These are phyloP conservation scores for Groenewaldozyma tartarivorans DNA, from an alignment of 805 yeast genomes.

Conservation along the genomic window DNA sequence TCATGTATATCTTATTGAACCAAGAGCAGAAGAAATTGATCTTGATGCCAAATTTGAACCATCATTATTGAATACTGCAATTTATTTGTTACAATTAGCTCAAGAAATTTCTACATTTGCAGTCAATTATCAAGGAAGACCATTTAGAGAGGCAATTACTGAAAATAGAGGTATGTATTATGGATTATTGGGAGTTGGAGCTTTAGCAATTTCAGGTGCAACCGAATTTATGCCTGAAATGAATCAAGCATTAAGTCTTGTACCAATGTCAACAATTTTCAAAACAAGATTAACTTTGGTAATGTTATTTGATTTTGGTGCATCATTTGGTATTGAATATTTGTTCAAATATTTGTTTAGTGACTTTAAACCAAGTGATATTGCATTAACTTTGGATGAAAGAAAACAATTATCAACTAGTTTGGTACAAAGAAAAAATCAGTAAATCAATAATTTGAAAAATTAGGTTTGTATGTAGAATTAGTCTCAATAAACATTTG, in stretches of 20 bases:
- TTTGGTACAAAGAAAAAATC: constrained; percentile 16
- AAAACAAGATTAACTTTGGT: constrained; percentile 66
- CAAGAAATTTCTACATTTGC: constrained; percentile 98
- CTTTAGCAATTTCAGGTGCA: constrained; percentile 79
- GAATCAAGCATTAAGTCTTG: constrained; percentile 86
- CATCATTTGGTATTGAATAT: constrained; percentile 68
- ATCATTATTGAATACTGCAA: constrained; percentile 89
- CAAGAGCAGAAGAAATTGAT: constrained; percentile 84
- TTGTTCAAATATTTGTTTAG: constrained; percentile 72
- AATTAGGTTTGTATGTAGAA: constrained; percentile 14
- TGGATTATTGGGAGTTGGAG: constrained; percentile 86
- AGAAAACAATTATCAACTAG: constrained; percentile 14
- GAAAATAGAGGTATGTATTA: constrained; percentile 96
- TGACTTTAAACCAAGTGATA: constrained; percentile 89
- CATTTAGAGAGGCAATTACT: constrained; percentile 82
- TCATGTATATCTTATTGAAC: constrained; percentile 81
- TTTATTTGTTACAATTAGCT: constrained; percentile 85
- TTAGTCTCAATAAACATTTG: too few relatives aligned
- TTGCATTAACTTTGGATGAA: constrained; percentile 42
- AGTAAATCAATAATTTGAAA: constrained; percentile 10
- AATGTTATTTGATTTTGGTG: constrained; percentile 65
- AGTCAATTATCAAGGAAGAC: constrained; percentile 94
- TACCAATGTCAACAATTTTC: constrained; percentile 69
- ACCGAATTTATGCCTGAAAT: constrained; percentile 93
- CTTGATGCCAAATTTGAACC: constrained; percentile 83